Conservation (phyloP, 2,329 filamentous ascomycete genomes). For the Phyllosticta citrichinensis region DNA sequence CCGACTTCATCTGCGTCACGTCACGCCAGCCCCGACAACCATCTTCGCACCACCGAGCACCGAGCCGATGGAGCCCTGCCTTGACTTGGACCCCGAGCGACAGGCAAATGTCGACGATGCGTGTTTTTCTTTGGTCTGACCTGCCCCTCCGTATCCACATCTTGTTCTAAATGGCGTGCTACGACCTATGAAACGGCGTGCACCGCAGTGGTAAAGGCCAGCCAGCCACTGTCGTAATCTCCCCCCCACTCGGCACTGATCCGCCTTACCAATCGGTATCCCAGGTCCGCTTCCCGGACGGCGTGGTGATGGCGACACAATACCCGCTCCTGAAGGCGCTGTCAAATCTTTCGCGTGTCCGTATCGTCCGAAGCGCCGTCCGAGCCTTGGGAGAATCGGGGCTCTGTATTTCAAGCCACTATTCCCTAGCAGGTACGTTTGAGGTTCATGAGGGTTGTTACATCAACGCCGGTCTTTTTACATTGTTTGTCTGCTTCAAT, state of each 20-base stretch:
- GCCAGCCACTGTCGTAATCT: not conserved
- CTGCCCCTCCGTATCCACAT: not conserved
- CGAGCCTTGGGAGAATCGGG: not conserved
- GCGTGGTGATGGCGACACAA: not conserved
- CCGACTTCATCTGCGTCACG: not conserved
- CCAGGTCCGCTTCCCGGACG: not conserved
- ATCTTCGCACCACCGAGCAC: not conserved
- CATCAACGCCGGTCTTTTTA: too few relatives aligned
- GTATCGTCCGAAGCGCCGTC: not conserved
- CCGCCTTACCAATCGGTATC: not conserved
- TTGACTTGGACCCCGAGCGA: not conserved
- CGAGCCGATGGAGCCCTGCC: not conserved
- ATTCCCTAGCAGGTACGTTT: too few relatives aligned
- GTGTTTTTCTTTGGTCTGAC: not conserved
- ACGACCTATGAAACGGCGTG: not conserved
- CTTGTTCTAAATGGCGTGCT: not conserved
- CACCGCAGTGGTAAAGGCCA: not conserved
- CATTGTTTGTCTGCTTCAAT: too few relatives aligned
- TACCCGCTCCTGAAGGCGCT: not conserved
- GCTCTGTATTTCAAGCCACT: too few relatives aligned
- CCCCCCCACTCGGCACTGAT: not conserved
- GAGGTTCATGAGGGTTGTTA: too few relatives aligned
- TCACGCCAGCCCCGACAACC: not conserved
- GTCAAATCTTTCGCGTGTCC: not conserved
- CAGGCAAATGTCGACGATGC: not conserved